These are phyloP conservation scores for Myriosclerotinia curreyana DNA, from an alignment of 2,329 filamentous ascomycete species.

Conservation along the genomic window DNA sequence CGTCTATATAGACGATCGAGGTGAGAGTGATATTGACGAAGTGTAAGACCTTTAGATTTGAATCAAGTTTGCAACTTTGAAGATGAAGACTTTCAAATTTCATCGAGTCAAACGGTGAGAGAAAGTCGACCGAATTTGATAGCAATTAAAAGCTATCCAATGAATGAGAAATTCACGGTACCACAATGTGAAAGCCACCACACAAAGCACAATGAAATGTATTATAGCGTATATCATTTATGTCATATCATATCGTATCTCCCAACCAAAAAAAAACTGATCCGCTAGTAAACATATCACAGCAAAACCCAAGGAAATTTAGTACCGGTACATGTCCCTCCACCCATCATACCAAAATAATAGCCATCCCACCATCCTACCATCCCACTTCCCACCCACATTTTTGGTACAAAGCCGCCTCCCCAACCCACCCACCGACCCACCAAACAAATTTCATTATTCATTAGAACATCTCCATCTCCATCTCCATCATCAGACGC, in stretches of 20 bases:
- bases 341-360: not conserved
- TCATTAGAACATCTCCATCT: slow-evolving; percentile 8
- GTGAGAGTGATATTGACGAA: no score
- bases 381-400: not conserved
- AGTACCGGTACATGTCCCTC: not conserved
- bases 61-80: no score
- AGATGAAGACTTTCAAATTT: no score
- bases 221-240: slow-evolving; percentile 8
- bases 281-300: slow-evolving; percentile 10
- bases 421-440: not conserved
- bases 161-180: no score
- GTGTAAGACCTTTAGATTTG: no score
- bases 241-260: not conserved
- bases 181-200: no score
- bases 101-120: no score
- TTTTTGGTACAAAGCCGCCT: not conserved
- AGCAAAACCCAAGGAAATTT: not conserved
- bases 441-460: slow-evolving; percentile 3
- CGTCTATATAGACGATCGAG: no score
- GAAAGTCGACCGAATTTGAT: no score
- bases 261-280: not conserved
- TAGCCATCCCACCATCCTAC: no score
- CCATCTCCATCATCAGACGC: not conserved
- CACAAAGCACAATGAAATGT: not conserved
- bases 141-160: no score